These are phyloP conservation scores for Eleusine coracana DNA, from an alignment of 176 grass and related monocot genomes.

Conservation along the genomic window DNA sequence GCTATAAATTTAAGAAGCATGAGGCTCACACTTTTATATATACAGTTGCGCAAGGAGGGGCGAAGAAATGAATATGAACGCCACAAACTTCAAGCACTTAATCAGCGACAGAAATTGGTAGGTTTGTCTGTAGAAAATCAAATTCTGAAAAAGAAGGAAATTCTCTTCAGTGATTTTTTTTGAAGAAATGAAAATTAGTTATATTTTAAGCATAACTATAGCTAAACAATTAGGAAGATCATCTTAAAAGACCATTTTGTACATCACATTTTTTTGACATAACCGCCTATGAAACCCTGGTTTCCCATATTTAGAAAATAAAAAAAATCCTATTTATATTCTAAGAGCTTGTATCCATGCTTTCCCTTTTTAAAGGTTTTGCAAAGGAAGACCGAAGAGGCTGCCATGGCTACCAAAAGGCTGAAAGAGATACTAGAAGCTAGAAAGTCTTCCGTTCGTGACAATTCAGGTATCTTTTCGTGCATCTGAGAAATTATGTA, in stretches of 20 bases:
- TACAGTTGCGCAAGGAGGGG: conserved; percentile 87
- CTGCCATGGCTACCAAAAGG: conserved; percentile 97
- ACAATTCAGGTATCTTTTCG: conserved; percentile 61
- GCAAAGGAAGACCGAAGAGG: conserved; percentile 98
- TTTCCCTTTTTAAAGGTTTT: conserved; percentile 62
- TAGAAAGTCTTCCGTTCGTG: conserved; percentile 82
- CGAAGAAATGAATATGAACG: conserved; percentile 98
- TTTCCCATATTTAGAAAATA: conserved; percentile 9
- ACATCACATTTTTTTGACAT: neutral
- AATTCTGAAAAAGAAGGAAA: conserved; percentile 2
- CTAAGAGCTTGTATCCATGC: neutral
- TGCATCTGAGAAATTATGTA: neutral
- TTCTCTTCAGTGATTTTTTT: neutral
- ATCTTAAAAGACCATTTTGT: neutral
- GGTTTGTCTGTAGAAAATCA: conserved; percentile 21
- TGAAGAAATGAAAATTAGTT: neutral
- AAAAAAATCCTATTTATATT: neutral
- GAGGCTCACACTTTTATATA: conserved; percentile 17
- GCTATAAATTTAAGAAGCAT: conserved; percentile 18
- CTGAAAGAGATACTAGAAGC: conserved; percentile 97
- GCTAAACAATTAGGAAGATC: neutral
- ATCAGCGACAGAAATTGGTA: conserved; percentile 96
- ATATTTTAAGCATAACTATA: neutral
- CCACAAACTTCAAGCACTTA: conserved; percentile 95
- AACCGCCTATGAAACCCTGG: neutral